Percentiles rank a stretch among this genome's conserved stretches.
Conservation (phyloP, 2,329 filamentous ascomycete species). For the Aspergillus versicolor region DNA sequence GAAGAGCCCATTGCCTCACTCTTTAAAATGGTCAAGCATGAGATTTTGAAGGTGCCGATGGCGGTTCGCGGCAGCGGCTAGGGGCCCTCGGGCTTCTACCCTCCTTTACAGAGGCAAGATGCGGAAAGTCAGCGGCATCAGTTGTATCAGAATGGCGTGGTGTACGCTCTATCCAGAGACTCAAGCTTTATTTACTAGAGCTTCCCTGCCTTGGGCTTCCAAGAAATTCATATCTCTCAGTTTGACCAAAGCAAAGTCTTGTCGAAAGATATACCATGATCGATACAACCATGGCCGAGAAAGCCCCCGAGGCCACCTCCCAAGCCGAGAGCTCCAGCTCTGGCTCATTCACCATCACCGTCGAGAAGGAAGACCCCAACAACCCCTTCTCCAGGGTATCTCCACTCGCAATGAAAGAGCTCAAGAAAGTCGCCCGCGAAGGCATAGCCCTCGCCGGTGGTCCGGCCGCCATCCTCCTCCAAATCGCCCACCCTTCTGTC, state of each 20-base stretch:
- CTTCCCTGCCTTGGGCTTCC: neutral
- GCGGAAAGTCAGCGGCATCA: neutral
- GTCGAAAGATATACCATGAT: neutral
- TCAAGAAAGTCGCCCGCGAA: neutral
- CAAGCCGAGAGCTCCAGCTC: neutral
- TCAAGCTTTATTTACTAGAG: neutral
- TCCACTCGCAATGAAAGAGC: neutral
- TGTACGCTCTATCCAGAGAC: neutral
- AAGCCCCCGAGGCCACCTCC: neutral
- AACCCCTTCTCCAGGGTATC: no score
- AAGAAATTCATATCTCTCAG: neutral
- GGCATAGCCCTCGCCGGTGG: constrained; percentile 2
- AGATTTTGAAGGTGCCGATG: neutral
- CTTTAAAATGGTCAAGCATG: neutral
- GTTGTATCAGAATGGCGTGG: neutral
- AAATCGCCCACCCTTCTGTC: constrained; percentile 7
- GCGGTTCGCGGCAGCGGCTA: constrained; percentile 4
- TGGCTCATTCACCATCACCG: neutral
- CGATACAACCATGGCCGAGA: neutral
- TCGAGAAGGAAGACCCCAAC: neutral
- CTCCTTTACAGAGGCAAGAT: neutral
- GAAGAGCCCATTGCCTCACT: neutral
- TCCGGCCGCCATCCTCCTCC: constrained; percentile 1
- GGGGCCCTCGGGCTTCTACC: constrained; percentile 1
- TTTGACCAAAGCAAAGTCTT: neutral